Evolutionary conservation across 2,329 filamentous ascomycete genomes (phyloP).

Genomic region (Albifimbria verrucaria): DNA sequence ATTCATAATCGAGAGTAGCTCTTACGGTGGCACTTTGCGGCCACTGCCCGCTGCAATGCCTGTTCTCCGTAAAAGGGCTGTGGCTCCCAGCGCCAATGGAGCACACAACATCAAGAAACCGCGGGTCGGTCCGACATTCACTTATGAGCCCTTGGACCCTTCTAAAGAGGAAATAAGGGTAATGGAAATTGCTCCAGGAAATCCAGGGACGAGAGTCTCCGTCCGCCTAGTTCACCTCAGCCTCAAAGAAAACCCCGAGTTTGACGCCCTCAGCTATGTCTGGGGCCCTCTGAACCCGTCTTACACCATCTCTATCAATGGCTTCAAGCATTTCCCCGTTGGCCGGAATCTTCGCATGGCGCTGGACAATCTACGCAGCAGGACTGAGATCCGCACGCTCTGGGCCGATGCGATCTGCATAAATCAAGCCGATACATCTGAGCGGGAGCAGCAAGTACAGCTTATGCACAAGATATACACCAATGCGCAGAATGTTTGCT

Average conservation of each 20-base stretch:
- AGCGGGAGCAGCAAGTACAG: conserved; percentile 5
- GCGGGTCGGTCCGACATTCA: too few relatives aligned
- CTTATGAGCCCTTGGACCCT: too few relatives aligned
- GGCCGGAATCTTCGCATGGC: neutral
- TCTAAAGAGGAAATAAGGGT: too few relatives aligned
- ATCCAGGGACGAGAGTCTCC: neutral
- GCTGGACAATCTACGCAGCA: conserved; percentile 2
- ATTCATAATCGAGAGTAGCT: too few relatives aligned
- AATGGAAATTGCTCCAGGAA: conserved; percentile 3
- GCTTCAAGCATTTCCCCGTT: too few relatives aligned
- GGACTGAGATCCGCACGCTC: neutral
- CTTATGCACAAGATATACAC: conserved; percentile 7
- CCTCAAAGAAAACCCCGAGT: conserved; percentile 1
- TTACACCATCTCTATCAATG: conserved; percentile 2
- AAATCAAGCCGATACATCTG: conserved; percentile 4
- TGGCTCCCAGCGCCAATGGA: too few relatives aligned
- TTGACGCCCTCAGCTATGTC: conserved; percentile 8
- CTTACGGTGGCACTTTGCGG: too few relatives aligned
- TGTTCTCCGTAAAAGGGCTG: too few relatives aligned
- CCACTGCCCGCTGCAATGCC: too few relatives aligned
- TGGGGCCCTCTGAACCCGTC: conserved; percentile 4
- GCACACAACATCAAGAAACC: too few relatives aligned
- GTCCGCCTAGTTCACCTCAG: neutral
- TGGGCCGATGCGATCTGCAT: conserved; percentile 10
- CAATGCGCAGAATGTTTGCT: conserved; percentile 2